These are phyloP conservation scores for Fusarium udum DNA, from an alignment of 2,329 filamentous ascomycete genomes.

Conservation along the genomic window DNA sequence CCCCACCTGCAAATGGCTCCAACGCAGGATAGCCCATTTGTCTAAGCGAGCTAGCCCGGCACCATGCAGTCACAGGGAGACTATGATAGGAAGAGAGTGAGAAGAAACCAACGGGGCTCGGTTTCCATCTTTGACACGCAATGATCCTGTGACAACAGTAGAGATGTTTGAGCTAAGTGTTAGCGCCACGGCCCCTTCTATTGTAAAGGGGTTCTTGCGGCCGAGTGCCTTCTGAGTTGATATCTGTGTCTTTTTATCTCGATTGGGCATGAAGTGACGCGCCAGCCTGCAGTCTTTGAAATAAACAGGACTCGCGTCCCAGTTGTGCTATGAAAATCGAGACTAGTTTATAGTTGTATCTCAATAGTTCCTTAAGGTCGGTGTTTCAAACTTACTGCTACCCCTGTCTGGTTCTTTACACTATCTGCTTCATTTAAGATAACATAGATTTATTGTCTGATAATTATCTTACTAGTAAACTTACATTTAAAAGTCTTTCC, in stretches of 20 bases:
- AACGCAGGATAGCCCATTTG: background rate
- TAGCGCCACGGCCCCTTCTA: background rate
- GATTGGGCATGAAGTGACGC: background rate
- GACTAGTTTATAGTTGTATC: background rate
- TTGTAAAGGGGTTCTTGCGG: background rate
- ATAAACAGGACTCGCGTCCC: background rate
- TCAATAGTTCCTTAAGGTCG: background rate
- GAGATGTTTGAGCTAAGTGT: background rate
- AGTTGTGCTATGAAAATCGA: background rate
- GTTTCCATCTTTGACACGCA: background rate
- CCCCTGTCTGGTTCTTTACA: background rate
- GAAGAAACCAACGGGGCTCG: background rate
- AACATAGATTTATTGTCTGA: background rate
- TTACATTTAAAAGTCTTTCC: background rate
- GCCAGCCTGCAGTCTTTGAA: background rate
- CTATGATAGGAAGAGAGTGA: background rate
- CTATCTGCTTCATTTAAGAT: background rate
- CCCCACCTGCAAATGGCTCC: background rate
- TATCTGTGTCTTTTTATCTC: background rate
- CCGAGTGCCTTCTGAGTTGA: too few relatives aligned
- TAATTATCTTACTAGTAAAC: background rate
- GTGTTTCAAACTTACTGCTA: background rate
- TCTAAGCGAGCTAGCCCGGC: background rate
- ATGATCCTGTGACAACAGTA: background rate
- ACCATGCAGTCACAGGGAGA: background rate